Evolutionary conservation across 2,329 filamentous ascomycete species (phyloP).

Genomic region (Penicillium brasilianum): DNA sequence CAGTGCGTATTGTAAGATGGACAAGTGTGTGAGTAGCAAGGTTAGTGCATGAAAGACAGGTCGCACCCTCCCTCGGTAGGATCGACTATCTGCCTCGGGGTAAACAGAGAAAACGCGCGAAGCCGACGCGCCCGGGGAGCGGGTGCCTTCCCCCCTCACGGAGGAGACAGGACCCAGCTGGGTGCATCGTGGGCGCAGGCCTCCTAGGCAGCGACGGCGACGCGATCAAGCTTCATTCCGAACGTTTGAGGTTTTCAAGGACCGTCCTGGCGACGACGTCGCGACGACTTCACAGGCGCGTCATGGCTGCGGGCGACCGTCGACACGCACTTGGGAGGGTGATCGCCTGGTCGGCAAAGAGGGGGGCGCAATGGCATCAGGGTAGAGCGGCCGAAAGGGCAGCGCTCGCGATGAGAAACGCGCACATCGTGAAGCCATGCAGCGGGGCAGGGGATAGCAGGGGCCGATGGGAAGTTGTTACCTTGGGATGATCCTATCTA

Average conservation of each 20-base stretch:
- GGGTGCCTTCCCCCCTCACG: conserved; percentile 4
- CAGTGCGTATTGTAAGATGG: neutral
- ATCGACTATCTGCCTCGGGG: conserved; percentile 23
- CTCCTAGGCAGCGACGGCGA: neutral
- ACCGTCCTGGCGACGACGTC: conserved; percentile 1
- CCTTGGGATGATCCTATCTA: conserved; percentile 47
- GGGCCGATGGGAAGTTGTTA: conserved; percentile 35
- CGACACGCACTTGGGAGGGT: conserved; percentile 18
- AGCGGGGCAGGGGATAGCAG: conserved; percentile 25
- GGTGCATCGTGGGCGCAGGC: conserved; percentile 2
- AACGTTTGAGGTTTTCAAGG: conserved; percentile 3
- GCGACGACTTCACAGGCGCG: conserved; percentile 33
- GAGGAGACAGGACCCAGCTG: conserved; percentile 8
- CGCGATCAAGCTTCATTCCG: conserved; percentile 8
- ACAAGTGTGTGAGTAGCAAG: conserved; percentile 9
- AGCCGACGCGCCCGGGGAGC: conserved; percentile 34
- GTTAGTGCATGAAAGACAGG: conserved; percentile 14
- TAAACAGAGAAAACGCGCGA: conserved; percentile 36
- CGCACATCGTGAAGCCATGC: conserved; percentile 5
- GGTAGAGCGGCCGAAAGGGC: neutral
- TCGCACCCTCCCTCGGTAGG: conserved; percentile 18
- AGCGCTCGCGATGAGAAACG: conserved; percentile 1
- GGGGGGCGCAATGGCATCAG: conserved; percentile 5
- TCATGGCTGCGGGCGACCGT: conserved; percentile 37
- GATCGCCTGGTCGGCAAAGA: neutral